Evolutionary conservation across 139 green algal genomes (phyloP).

Genomic region (Asterochloris erici): DNA sequence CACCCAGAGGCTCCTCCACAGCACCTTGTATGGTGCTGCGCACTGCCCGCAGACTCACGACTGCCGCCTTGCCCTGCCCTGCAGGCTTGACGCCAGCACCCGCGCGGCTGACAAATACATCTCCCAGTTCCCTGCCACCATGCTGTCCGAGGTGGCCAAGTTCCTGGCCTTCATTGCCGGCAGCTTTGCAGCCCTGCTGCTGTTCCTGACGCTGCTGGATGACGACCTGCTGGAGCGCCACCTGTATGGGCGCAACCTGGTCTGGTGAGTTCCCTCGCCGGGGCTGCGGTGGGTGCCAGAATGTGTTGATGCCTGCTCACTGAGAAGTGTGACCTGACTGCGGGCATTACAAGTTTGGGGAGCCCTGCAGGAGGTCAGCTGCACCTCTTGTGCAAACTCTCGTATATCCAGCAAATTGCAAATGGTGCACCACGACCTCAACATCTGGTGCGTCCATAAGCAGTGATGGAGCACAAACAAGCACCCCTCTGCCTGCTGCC

Average conservation of each 20-base stretch:
- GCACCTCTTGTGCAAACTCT: no score
- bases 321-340: no score
- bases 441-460: no score
- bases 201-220: constrained; percentile 72
- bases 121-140: constrained; percentile 85
- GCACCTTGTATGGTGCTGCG: neutral
- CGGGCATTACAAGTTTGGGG: no score
- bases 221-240: constrained; percentile 76
- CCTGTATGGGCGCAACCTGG: constrained; percentile 62
- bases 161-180: constrained; percentile 85
- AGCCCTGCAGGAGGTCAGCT: no score
- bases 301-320: neutral
- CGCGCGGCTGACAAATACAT: constrained; percentile 80
- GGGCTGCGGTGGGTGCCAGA: neutral
- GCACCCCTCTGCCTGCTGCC: no score
- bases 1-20: no score
- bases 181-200: constrained; percentile 82
- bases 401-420: no score
- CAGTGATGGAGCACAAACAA: no score
- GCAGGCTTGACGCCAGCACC: constrained; percentile 69
- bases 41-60: neutral
- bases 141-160: constrained; percentile 59
- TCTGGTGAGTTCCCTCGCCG: constrained; percentile 52
- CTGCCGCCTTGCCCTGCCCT: neutral
- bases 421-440: no score